Evolutionary conservation across 192 early-diverging fungal species (phyloP).

Genomic region (Umbelopsis ramanniana): DNA sequence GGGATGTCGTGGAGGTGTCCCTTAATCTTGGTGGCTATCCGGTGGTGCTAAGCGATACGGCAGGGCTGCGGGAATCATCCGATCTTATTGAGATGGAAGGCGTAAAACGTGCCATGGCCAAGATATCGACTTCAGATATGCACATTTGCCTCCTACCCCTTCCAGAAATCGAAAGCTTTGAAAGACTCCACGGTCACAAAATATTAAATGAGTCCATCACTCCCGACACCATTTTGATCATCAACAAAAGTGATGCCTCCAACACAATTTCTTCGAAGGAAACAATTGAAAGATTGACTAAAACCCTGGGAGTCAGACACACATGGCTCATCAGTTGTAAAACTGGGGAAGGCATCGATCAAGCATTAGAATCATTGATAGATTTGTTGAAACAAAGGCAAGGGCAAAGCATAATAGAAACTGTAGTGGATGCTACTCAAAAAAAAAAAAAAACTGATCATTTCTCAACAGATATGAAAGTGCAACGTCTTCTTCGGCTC

Average conservation of each 20-base stretch:
- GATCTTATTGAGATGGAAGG: constrained; percentile 75
- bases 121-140: constrained; percentile 58
- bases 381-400: constrained; percentile 48
- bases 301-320: constrained; percentile 26
- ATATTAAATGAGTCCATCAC: constrained; percentile 47
- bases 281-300: neutral
- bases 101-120: constrained; percentile 61
- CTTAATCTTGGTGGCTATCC: constrained; percentile 79
- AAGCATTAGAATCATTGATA: constrained; percentile 47
- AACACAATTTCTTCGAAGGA: neutral
- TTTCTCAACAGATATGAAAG: constrained; percentile 23
- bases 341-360: constrained; percentile 54
- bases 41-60: constrained; percentile 74
- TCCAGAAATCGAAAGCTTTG: constrained; percentile 25
- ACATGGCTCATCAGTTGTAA: constrained; percentile 54
- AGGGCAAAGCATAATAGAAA: neutral
- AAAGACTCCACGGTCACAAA: constrained; percentile 30
- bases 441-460: neutral
- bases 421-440: neutral
- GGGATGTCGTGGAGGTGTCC: constrained; percentile 76
- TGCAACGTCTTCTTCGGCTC: constrained; percentile 35
- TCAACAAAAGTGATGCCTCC: constrained; percentile 67
- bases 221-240: constrained; percentile 60
- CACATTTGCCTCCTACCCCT: constrained; percentile 66
- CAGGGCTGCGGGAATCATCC: constrained; percentile 61